These are phyloP conservation scores for Simplicillium sp. DNA, from an alignment of 2,329 filamentous ascomycete genomes.

Conservation along the genomic window DNA sequence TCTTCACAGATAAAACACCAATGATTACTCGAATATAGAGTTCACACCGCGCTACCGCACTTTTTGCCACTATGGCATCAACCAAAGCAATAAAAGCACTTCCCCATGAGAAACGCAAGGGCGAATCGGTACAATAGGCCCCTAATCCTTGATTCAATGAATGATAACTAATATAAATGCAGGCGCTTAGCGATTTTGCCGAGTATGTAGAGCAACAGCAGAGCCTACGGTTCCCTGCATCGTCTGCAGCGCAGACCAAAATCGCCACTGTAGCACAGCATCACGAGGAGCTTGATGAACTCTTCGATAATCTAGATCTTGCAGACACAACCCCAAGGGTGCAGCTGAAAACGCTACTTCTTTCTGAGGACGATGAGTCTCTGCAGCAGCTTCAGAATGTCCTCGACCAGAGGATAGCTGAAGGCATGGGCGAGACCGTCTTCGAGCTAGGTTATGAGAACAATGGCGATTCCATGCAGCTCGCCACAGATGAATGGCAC, in stretches of 20 bases:
- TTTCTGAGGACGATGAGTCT: conserved; percentile 52
- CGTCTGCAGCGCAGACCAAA: conserved; percentile 19
- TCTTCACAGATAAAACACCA: conserved; percentile 3
- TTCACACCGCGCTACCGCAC: conserved; percentile 9
- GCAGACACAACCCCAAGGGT: conserved; percentile 58
- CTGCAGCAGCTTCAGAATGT: conserved; percentile 54
- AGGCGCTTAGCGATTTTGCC: conserved; percentile 88
- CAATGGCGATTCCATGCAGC: conserved; percentile 73
- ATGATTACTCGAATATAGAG: conserved; percentile 21
- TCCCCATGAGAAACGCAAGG: conserved; percentile 72
- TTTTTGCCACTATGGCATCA: conserved; percentile 27
- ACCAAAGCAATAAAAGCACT: conserved; percentile 50
- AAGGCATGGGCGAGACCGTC: conserved; percentile 80
- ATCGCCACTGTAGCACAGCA: conserved; percentile 32
- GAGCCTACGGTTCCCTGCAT: conserved; percentile 52
- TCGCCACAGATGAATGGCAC: conserved; percentile 68
- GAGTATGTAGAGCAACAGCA: conserved; percentile 97
- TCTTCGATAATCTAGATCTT: conserved; percentile 82
- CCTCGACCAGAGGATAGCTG: conserved; percentile 60
- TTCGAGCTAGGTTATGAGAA: conserved; percentile 92
- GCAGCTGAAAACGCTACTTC: conserved; percentile 66
- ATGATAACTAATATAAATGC: conserved; percentile 3
- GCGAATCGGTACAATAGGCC: conserved; percentile 59
- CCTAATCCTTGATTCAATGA: background rate
- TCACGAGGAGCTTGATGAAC: conserved; percentile 80